Base-by-base conservation (phyloP, 2,329 filamentous ascomycete species). In the Coleophoma cylindrospora region DNA sequence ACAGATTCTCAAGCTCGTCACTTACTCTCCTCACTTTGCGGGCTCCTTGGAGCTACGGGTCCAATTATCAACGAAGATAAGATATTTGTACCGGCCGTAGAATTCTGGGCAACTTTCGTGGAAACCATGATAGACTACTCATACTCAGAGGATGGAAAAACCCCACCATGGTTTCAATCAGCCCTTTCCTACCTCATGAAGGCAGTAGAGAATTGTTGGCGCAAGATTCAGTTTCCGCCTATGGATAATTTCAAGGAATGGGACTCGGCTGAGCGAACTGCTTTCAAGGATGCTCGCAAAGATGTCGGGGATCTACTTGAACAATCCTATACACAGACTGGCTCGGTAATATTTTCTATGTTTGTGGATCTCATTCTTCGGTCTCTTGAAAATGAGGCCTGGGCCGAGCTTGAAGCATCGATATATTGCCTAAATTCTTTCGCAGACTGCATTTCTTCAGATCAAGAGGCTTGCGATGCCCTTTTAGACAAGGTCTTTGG, bases 221-320 rank as follows among this genome's bases (percentile, higher is more conserved):
- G 73, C 34, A 91, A 89, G 64, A 82, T 87, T 44, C 79, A 81
- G 40, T 87, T 87, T 54, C 64, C 65, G 27, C 70, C 81, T 0
- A 59, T 71, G 2, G 72, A 79, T 10, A 70, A 76, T 8, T 80
- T 84, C 43, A 72, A 74, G 32, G 71, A 74, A 0, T 92, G 89
- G 89, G 86, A 88, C 54, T 81, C 82, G 4, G 79, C 81, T 21
- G 83, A 88, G 34, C 80, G 80, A 37, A 76, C 78, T 46, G 81
- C 77, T 0, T 91, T 91, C 66, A 74, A 77, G 47, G 83, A 87
- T 50, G 89, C 89, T 44, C 78, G 89, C 32, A 84, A 87, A 57
- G 89, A 95, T 60, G 83, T 91, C n/a, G 77, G 80, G 46, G 89
- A 95, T 64, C 76, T 94, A 46, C 73, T 94, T 27, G 82, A 90